Evolutionary conservation across 1,284 basidiomycete species (phyloP).

Genomic region (Pseudozyma pruni): DNA sequence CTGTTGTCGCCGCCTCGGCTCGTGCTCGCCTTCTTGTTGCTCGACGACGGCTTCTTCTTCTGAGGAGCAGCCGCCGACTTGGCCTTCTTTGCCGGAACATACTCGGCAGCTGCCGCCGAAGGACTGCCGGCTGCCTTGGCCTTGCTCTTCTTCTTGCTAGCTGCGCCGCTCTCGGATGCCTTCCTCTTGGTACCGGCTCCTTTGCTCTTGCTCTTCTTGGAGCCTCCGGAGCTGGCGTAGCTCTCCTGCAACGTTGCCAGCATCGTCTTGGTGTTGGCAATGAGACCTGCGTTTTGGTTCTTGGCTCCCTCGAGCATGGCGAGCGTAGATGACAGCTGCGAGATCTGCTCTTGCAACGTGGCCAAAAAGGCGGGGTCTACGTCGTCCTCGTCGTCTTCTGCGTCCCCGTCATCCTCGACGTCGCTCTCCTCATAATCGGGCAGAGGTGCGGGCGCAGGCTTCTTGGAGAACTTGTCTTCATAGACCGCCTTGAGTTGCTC

Average conservation of each 20-base stretch:
- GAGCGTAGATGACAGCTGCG: constrained; percentile 53
- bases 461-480: constrained; percentile 85
- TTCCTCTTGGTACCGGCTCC: constrained; percentile 52
- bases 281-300: constrained; percentile 57
- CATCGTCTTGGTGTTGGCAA: constrained; percentile 58
- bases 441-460: constrained; percentile 72
- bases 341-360: constrained; percentile 58
- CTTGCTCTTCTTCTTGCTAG: constrained; percentile 49
- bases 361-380: constrained; percentile 52
- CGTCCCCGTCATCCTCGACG: constrained; percentile 68
- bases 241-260: constrained; percentile 54
- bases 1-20: constrained; percentile 41
- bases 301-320: constrained; percentile 58
- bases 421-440: constrained; percentile 67
- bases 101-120: constrained; percentile 28
- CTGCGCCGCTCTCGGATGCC: constrained; percentile 36
- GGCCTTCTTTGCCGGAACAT: constrained; percentile 51
- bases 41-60: constrained; percentile 49
- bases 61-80: constrained; percentile 36
- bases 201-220: constrained; percentile 58
- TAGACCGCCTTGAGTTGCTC: constrained; percentile 79
- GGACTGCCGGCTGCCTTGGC: constrained; percentile 39
- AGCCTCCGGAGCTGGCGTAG: constrained; percentile 42
- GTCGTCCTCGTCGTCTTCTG: constrained; percentile 56
- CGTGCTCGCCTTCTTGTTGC: constrained; percentile 48